Evolutionary conservation across 257 asterid genomes (phyloP).

Genomic region (Primulina eburnea): DNA sequence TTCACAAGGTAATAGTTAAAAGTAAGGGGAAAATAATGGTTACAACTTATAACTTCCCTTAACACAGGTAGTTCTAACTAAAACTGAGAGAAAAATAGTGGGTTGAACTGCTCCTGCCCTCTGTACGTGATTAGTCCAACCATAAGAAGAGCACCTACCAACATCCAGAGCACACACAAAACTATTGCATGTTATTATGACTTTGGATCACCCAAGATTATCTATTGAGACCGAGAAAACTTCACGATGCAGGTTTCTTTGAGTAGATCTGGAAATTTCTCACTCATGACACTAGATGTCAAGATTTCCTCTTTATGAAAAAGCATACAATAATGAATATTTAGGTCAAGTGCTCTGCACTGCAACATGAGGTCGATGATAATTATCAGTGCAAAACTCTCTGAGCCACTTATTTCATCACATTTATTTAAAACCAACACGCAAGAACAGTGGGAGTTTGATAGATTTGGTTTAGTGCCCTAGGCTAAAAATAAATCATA

Average conservation of each 20-base stretch:
- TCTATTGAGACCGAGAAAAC: neutral
- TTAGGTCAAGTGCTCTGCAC: neutral
- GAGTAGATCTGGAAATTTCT: neutral
- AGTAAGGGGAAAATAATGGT: neutral
- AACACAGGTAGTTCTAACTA: no score
- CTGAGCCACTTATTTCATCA: neutral
- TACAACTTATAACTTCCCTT: neutral
- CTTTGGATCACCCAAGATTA: neutral
- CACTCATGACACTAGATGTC: neutral
- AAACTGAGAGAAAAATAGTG: no score
- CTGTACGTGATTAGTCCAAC: neutral
- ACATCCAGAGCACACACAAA: neutral
- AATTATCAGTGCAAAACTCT: neutral
- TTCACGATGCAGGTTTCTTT: neutral
- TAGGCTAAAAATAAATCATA: neutral
- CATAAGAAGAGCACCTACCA: neutral
- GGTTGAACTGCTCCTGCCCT: no score
- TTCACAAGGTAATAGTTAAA: no score
- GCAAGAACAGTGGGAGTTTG: neutral
- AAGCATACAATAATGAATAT: neutral
- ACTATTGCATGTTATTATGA: neutral
- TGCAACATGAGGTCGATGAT: neutral
- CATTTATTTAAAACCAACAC: neutral
- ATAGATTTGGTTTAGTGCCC: neutral
- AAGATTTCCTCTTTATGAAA: neutral